Evolutionary conservation across 306 rosid genomes (phyloP), one percentile per base, ranked within the genome.

Genomic region (Fragaria nilgerrensis): DNA sequence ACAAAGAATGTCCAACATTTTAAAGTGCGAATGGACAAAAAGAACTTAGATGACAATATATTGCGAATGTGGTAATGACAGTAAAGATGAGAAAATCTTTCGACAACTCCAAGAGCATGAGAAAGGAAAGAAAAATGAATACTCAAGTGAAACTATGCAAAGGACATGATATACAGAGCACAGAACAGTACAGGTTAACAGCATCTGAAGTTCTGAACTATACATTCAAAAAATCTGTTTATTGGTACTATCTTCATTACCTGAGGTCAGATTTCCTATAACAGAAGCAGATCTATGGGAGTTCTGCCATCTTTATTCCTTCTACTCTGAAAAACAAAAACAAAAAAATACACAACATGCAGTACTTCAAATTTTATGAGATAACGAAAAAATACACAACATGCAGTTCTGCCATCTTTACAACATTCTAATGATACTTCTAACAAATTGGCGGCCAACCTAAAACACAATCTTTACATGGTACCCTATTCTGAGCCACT

Each of bases 401-500:
- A n/a, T n/a, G n/a, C n/a, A n/a, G n/a, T n/a, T n/a, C n/a, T n/a
- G n/a, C n/a, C n/a, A n/a, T n/a, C n/a, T 22, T 56, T 32, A 58
- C 23, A 10, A 58, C 9, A 25, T 22, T 14, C 17, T 75, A 16
- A 62, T 29, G 66, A 29, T 47, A 25, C 62, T 45, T 75, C 62
- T 29, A 37, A 49, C n/a, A 37, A 45, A 63, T 47, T 63, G 49
- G 72, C 78, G 27, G 27, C 27, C 19, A 19, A 22, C 43, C 43
- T 74, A 41, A 23, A 41, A 16, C 47, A 66, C 0, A 25, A 66
- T 9, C 37, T 49, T n/a, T n/a, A 27, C 5, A 34, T 61, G 43
- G 32, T 25, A 25, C 27, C 25, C 36, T 68, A 61, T 45, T 81
- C 14, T n/a, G 45, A 41, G 52, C 39, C 22, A 23, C 67, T 82